Evolutionary conservation across 352 stramenopile species (phyloP).

Genomic region (Globisporangium rhizosaccharum): DNA sequence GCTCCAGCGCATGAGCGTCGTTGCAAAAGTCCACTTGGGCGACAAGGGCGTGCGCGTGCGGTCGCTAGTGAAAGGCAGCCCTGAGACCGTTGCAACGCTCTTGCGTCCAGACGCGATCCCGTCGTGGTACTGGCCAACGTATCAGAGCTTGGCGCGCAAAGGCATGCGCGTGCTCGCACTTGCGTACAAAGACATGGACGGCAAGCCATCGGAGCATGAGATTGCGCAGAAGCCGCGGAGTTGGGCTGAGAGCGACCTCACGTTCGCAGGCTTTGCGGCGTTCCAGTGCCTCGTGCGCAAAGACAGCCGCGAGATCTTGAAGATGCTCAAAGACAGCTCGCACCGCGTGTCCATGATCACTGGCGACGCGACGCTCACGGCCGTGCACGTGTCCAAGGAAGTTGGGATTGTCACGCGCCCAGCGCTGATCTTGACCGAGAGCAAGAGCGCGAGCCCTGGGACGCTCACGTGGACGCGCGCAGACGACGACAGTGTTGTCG

Average conservation of each 20-base stretch:
- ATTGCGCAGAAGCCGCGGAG: conserved; percentile 78
- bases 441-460: conserved; percentile 23
- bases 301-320: conserved; percentile 92
- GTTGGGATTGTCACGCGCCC: conserved; percentile 89
- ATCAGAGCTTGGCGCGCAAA: conserved; percentile 74
- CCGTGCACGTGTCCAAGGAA: conserved; percentile 94
- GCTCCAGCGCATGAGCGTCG: conserved; percentile 96
- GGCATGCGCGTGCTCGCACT: conserved; percentile 94
- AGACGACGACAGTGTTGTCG: conserved; percentile 65
- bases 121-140: conserved; percentile 87
- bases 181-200: conserved; percentile 91
- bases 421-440: conserved; percentile 59
- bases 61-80: conserved; percentile 96
- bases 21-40: conserved; percentile 86
- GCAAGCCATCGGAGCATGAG: conserved; percentile 57
- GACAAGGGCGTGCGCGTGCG: conserved; percentile 66
- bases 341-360: conserved; percentile 99
- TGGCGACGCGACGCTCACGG: conserved; percentile 96
- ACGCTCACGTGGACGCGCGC: conserved; percentile 77
- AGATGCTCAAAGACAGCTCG: conserved; percentile 88
- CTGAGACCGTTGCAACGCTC: conserved; percentile 89
- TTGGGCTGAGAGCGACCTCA: conserved; percentile 92
- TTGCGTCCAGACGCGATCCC: conserved; percentile 83
- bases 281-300: conserved; percentile 93
- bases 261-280: conserved; percentile 93